These are phyloP conservation scores for Phylloporus sp. DNA, from an alignment of 768 basidiomycete species.

Conservation along the genomic window DNA sequence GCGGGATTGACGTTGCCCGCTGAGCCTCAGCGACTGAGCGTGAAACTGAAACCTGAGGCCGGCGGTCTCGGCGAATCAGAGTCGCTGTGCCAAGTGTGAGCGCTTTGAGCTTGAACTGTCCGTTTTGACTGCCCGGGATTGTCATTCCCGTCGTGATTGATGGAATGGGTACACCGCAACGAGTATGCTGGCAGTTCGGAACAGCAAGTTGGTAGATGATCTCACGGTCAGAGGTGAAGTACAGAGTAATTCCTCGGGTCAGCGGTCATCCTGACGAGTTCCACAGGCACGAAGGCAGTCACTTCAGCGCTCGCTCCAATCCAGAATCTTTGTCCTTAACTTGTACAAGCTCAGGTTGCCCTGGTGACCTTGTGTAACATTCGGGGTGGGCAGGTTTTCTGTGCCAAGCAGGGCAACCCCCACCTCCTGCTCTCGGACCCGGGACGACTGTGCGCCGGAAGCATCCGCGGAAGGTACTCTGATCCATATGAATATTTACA, in stretches of 20 bases:
- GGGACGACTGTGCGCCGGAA: background rate
- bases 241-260: too few relatives aligned
- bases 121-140: background rate
- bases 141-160: too few relatives aligned
- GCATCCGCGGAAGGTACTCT: background rate
- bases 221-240: too few relatives aligned
- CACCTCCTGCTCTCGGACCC: too few relatives aligned
- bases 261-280: too few relatives aligned
- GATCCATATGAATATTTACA: background rate
- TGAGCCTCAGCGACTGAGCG: background rate
- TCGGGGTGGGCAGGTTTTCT: too few relatives aligned
- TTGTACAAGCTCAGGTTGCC: background rate
- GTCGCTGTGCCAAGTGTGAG: background rate
- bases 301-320: too few relatives aligned
- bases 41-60: background rate
- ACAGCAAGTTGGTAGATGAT: background rate
- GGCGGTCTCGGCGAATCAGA: background rate
- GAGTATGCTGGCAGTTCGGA: too few relatives aligned
- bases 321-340: constrained; percentile 5
- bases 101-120: background rate
- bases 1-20: background rate
- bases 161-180: too few relatives aligned
- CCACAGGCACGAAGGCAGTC: too few relatives aligned
- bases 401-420: too few relatives aligned
- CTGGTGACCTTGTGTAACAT: background rate